These are phyloP conservation scores for Lachnum nothofagi DNA, from an alignment of 2,329 filamentous ascomycete species.

Conservation along the genomic window DNA sequence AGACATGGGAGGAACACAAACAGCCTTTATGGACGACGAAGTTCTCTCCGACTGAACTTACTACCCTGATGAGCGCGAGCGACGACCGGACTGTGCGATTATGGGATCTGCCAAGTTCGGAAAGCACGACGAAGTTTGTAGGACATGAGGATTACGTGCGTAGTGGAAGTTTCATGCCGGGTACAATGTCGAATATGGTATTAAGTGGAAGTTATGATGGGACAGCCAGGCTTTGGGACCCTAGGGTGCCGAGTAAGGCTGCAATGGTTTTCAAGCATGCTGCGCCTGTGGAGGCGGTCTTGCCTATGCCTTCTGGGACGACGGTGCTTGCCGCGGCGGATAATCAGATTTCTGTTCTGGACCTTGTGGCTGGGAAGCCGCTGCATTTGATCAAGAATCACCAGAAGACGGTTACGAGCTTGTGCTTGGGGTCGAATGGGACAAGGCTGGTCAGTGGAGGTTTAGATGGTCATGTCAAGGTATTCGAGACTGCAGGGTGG, in stretches of 20 bases:
- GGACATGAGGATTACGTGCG: conserved; percentile 93
- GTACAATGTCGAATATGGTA: conserved; percentile 62
- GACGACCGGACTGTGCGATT: conserved; percentile 89
- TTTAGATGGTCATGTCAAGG: conserved; percentile 92
- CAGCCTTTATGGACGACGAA: conserved; percentile 89
- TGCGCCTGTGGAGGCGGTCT: conserved; percentile 82
- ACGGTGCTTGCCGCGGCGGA: conserved; percentile 80
- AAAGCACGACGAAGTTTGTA: conserved; percentile 69
- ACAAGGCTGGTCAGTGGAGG: conserved; percentile 79
- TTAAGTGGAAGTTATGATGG: conserved; percentile 92
- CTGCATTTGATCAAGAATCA: conserved; percentile 85
- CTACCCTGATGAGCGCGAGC: conserved; percentile 78
- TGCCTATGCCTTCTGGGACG: conserved; percentile 81
- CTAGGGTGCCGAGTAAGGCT: conserved; percentile 61
- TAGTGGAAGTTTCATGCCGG: conserved; percentile 78
- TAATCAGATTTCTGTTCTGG: conserved; percentile 83
- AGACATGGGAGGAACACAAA: conserved; percentile 92
- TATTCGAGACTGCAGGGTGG: conserved; percentile 92
- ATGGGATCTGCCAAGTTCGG: conserved; percentile 85
- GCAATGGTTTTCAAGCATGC: conserved; percentile 94
- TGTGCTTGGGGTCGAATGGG: conserved; percentile 75
- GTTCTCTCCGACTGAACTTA: conserved; percentile 86
- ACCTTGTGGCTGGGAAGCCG: conserved; percentile 85
- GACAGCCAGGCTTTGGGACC: conserved; percentile 91
- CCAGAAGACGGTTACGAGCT: conserved; percentile 91